Percentiles rank a stretch among this genome's conserved stretches.
These are phyloP conservation scores for Starmerella gropengiesseri DNA, from an alignment of 805 yeast species.

Conservation along the genomic window DNA sequence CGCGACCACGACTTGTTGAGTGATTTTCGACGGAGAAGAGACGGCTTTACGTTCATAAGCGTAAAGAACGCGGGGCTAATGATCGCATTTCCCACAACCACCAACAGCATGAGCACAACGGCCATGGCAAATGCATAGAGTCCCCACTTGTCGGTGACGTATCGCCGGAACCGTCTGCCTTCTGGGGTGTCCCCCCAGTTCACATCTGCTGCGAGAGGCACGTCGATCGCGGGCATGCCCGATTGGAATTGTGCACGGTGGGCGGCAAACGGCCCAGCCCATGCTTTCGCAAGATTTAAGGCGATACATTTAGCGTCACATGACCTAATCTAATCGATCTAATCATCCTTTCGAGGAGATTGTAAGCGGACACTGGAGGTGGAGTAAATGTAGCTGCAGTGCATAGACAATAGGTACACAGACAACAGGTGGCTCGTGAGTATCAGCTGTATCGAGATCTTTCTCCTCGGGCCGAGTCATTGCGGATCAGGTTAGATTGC, in stretches of 20 bases:
- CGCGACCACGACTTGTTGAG: constrained; percentile 18
- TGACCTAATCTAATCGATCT: background rate
- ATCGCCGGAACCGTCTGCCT: constrained; percentile 12
- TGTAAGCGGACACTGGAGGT: background rate
- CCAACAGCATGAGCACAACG: constrained; percentile 14
- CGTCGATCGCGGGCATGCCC: constrained; percentile 1
- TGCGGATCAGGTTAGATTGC: too few relatives aligned
- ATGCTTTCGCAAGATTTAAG: too few relatives aligned
- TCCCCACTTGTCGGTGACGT: constrained; percentile 22
- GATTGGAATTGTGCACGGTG: too few relatives aligned
- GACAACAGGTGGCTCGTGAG: too few relatives aligned
- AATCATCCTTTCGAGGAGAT: too few relatives aligned
- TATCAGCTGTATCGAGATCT: too few relatives aligned
- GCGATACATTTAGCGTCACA: background rate
- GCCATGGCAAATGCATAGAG: constrained; percentile 15
- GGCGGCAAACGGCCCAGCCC: too few relatives aligned
- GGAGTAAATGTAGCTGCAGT: too few relatives aligned
- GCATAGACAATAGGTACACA: too few relatives aligned
- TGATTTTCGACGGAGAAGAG: constrained; percentile 9
- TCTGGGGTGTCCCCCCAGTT: constrained; percentile 7
- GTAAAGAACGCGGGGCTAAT: constrained; percentile 21
- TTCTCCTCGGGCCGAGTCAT: too few relatives aligned
- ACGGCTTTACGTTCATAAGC: constrained; percentile 20
- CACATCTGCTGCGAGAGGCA: background rate
- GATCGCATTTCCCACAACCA: constrained; percentile 16